These are phyloP conservation scores for Cordyceps militaris DNA, from an alignment of 2,329 filamentous ascomycete species.

Conservation along the genomic window DNA sequence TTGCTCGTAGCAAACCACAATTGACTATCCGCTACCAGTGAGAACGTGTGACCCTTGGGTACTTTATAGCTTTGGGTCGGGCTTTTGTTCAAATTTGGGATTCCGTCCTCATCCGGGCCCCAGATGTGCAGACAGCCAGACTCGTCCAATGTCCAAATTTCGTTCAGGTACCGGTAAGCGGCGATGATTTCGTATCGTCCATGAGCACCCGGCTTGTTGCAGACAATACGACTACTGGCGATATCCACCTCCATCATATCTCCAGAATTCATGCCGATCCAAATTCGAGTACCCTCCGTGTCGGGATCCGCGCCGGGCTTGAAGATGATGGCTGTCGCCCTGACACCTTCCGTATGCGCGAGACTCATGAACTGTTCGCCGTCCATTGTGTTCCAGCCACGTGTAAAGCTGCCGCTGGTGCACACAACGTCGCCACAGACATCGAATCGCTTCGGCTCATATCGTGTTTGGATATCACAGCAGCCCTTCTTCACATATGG, in stretches of 20 bases:
- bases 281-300: conserved; percentile 73
- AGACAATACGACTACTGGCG: conserved; percentile 60
- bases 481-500: conserved; percentile 66
- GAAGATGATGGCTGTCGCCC: conserved; percentile 74
- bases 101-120: conserved; percentile 65
- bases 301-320: conserved; percentile 72
- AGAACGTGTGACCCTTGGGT: conserved; percentile 77
- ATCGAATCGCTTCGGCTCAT: conserved; percentile 80
- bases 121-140: conserved; percentile 81
- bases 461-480: conserved; percentile 74
- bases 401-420: conserved; percentile 77
- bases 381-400: conserved; percentile 78
- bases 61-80: conserved; percentile 70
- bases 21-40: conserved; percentile 75
- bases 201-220: conserved; percentile 65
- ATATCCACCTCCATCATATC: conserved; percentile 89
- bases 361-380: conserved; percentile 77
- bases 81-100: conserved; percentile 66
- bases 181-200: conserved; percentile 71
- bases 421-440: conserved; percentile 84
- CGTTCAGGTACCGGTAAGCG: conserved; percentile 78
- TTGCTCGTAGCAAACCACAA: conserved; percentile 87
- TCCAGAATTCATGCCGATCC: conserved; percentile 84
- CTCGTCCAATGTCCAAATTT: conserved; percentile 93
- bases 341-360: conserved; percentile 77